A percentile compares a stretch with the other conserved stretches of the same genome.
phyloP scores from a whole-genome alignment of 352 stramenopile genomes.

The Peronospora destructor region DNA sequence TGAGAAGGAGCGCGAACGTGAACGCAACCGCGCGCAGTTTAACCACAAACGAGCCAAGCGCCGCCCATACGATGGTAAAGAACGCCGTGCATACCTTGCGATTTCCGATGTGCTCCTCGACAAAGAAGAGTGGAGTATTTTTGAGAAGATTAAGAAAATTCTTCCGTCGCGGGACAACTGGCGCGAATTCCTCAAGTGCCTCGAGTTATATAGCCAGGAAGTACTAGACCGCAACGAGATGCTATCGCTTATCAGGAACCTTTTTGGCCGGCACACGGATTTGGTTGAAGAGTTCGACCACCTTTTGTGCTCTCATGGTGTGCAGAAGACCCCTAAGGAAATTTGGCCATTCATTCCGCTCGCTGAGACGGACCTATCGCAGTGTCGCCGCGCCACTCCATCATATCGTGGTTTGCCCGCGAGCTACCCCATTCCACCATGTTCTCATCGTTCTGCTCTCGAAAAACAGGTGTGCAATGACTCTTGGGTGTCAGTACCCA shows the following conservation, averaged over 20 bases:
- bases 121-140: conserved; percentile 89
- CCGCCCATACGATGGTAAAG: conserved; percentile 60
- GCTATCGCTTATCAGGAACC: conserved; percentile 80
- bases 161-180: conserved; percentile 90
- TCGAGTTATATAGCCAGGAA: conserved; percentile 97
- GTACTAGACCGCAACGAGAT: conserved; percentile 89
- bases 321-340: conserved; percentile 79
- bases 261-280: conserved; percentile 83
- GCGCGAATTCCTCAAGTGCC: conserved; percentile 97
- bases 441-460: conserved; percentile 89
- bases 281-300: conserved; percentile 77
- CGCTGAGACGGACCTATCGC: conserved; percentile 86
- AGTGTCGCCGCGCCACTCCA: conserved; percentile 88
- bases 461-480: conserved; percentile 92
- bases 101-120: conserved; percentile 75
- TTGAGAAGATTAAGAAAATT: conserved; percentile 92
- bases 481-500: conserved; percentile 96
- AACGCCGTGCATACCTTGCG: conserved; percentile 64
- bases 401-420: conserved; percentile 96
- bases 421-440: conserved; percentile 96
- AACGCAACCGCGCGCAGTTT: conserved; percentile 71
- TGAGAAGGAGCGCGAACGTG: conserved; percentile 73
- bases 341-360: conserved; percentile 89
- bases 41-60: conserved; percentile 66
- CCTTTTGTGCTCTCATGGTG: conserved; percentile 64